Evolutionary conservation across 306 rosid genomes (phyloP).

Genomic region (Rosa lucieae): DNA sequence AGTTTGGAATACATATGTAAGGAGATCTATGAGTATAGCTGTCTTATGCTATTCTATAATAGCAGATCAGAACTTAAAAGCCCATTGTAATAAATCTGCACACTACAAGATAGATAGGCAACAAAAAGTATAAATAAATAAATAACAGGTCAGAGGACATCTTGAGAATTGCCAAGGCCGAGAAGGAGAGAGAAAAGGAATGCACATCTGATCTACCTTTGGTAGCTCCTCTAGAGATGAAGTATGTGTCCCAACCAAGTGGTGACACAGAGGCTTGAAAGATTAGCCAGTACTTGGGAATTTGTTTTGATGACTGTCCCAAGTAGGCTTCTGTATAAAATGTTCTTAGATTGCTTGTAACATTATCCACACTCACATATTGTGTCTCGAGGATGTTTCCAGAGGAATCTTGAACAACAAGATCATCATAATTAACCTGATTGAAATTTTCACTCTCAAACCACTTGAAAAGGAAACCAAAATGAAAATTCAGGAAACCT

Average conservation of each 20-base stretch:
- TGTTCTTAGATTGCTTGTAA: slow-evolving; percentile 55
- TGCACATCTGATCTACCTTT: slow-evolving; percentile 36
- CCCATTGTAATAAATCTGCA: background rate
- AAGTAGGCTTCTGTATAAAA: slow-evolving; percentile 71
- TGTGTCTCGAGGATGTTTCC: slow-evolving; percentile 63
- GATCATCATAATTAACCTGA: slow-evolving; percentile 74
- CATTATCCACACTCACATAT: slow-evolving; percentile 54
- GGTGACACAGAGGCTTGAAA: slow-evolving; percentile 79
- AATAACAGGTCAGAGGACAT: background rate
- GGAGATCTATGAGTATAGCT: background rate
- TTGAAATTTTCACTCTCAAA: slow-evolving; percentile 30
- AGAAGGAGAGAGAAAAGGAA: background rate
- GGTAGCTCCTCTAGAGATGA: slow-evolving; percentile 52
- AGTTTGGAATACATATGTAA: slow-evolving; percentile 25
- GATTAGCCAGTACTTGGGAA: slow-evolving; percentile 78
- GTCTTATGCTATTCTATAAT: background rate
- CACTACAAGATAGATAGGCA: background rate
- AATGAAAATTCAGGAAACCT: background rate
- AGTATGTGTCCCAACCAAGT: slow-evolving; percentile 88
- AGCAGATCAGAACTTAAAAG: background rate
- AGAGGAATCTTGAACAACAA: slow-evolving; percentile 66
- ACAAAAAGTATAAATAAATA: background rate
- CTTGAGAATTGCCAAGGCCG: background rate
- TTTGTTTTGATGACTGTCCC: slow-evolving; percentile 51
- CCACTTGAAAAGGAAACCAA: background rate